Evolutionary conservation across 768 basidiomycete species (phyloP), one percentile per base, ranked within the genome.

Genomic region (Harrya chromipes): DNA sequence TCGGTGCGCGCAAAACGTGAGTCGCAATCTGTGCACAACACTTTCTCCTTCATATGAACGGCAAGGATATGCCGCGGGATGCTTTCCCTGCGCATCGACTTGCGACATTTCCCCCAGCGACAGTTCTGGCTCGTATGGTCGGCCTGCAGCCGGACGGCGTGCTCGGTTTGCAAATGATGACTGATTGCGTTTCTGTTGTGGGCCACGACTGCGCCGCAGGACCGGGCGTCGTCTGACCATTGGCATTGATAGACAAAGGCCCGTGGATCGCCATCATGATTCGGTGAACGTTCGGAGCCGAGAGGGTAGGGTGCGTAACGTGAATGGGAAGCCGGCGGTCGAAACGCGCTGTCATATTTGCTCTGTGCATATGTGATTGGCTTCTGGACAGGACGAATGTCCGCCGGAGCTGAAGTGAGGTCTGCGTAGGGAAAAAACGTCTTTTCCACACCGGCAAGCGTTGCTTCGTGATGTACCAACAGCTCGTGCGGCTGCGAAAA

Each of bases 11-110:
- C 64, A 20, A 68, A 65, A 21, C 11, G 16, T 23, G 45, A 46
- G 10, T 45, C 39, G 27, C 66, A 66, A 17, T 11, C n/a, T 1
- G 44, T 17, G 21, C 66, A 66, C 6, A 14, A 13, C 6, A 49
- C 59, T 42, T 53, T 66, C 45, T 61, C 43, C 38, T 29, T 36
- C 40, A 64, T 29, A 16, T 66, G 66, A 1, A 68, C 54, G 0
- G 59, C 36, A 9, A 64, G 50, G 14, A 66, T 31, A 10, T 68
- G 64, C 0, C 66, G 64, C 0, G 55, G 4, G 2, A 66, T 55
- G 43, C 64, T 68, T 17, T 68, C 64, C 43, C 40, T 53, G 0
- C 42, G 55, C 64, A 66, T 64, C 31, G 13, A 11, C 12, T 37
- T 61, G n/a, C 13, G 4, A 14, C 66, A 66, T 0, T 0, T 12